A percentile compares a stretch with the other conserved stretches of the same genome.
phyloP scores from a whole-genome alignment of 352 stramenopile genomes.

The Pythium periplocum region DNA sequence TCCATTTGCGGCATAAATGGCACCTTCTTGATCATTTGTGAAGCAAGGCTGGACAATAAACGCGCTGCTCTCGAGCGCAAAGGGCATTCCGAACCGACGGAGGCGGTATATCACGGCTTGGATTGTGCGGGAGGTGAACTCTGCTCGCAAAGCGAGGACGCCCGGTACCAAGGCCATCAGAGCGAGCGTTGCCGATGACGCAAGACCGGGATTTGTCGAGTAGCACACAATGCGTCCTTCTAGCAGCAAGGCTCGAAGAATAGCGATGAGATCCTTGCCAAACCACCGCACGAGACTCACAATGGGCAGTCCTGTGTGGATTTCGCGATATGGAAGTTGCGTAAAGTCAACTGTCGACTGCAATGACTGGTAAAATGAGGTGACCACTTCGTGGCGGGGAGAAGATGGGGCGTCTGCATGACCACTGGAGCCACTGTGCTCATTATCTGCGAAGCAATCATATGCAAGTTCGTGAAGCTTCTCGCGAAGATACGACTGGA shows the following conservation, averaged over 20 bases:
- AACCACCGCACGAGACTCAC: constrained; percentile 40
- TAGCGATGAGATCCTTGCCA: constrained; percentile 53
- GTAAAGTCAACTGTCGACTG: constrained; percentile 16
- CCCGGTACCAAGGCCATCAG: constrained; percentile 50
- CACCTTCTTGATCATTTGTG: constrained; percentile 21
- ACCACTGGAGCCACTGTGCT: constrained; percentile 9
- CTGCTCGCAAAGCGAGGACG: constrained; percentile 27
- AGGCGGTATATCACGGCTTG: constrained; percentile 38
- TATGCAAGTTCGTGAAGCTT: constrained; percentile 24
- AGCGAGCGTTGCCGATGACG: constrained; percentile 43
- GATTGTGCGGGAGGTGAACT: constrained; percentile 32
- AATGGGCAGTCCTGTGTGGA: constrained; percentile 38
- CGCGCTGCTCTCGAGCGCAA: constrained; percentile 27
- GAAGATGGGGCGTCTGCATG: constrained; percentile 10
- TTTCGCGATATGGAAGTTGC: constrained; percentile 35
- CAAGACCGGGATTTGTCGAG: constrained; percentile 44
- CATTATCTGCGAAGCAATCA: constrained; percentile 27
- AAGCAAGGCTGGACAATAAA: constrained; percentile 52
- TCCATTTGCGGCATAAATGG: constrained; percentile 25
- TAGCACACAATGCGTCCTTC: constrained; percentile 79
- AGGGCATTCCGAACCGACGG: constrained; percentile 37
- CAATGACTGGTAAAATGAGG: constrained; percentile 25
- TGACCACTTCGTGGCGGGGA: constrained; percentile 8
- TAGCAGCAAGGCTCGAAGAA: constrained; percentile 62
- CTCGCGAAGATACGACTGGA: constrained; percentile 33